Evolutionary conservation across 176 grass and related monocot genomes (phyloP).

Genomic region (Musa troglodytarum): DNA sequence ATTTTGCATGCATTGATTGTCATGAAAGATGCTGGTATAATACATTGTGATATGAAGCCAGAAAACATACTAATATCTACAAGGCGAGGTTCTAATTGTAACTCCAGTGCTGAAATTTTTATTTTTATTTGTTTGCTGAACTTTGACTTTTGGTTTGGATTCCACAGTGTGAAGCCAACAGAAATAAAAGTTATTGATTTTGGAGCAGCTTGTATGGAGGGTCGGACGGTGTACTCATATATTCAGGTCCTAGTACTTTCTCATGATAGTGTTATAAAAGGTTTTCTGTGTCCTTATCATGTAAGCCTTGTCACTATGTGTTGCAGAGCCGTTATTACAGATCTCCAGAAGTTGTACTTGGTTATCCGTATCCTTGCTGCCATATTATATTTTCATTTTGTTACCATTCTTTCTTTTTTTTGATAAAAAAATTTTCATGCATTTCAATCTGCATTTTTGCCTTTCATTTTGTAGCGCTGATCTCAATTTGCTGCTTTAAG

Average conservation of each 20-base stretch:
- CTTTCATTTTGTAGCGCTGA: not conserved
- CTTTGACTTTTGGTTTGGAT: not conserved
- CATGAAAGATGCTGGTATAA: slow-evolving; percentile 95
- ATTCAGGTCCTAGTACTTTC: slow-evolving; percentile 57
- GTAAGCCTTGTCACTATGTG: slow-evolving; percentile 32
- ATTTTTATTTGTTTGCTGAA: not conserved
- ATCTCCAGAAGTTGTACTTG: slow-evolving; percentile 94
- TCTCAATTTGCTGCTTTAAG: not conserved
- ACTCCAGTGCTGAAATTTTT: not conserved
- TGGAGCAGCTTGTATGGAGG: slow-evolving; percentile 96
- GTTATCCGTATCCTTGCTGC: slow-evolving; percentile 93
- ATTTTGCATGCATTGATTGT: slow-evolving; percentile 89
- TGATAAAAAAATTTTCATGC: not conserved
- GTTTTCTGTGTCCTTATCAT: slow-evolving; percentile 14
- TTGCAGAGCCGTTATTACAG: slow-evolving; percentile 99
- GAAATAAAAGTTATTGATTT: slow-evolving; percentile 99
- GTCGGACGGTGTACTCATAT: slow-evolving; percentile 88
- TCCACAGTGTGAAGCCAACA: slow-evolving; percentile 72
- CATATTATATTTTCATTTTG: slow-evolving; percentile 14
- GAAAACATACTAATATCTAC: slow-evolving; percentile 96
- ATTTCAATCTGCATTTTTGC: not conserved
- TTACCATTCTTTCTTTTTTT: not conserved
- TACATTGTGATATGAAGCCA: slow-evolving; percentile 98
- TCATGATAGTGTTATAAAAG: not conserved
- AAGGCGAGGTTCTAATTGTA: slow-evolving; percentile 42